phyloP scores from a whole-genome alignment of 2,329 filamentous ascomycete species.

The Apiospora malaysiana region DNA sequence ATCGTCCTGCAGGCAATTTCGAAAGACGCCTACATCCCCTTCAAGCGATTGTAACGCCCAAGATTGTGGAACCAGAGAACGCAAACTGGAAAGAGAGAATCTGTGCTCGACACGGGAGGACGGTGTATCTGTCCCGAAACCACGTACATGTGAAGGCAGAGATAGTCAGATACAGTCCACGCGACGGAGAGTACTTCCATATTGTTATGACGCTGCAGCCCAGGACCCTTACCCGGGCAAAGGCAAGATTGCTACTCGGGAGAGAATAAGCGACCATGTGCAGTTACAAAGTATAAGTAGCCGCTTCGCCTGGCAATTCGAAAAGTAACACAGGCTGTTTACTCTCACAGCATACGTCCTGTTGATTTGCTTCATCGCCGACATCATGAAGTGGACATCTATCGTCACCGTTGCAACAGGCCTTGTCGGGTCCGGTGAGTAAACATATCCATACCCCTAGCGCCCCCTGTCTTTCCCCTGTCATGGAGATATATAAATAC shows the following conservation, averaged over 20 bases:
- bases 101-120: neutral
- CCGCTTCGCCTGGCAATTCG: neutral
- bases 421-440: constrained; percentile 40
- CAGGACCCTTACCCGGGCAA: neutral
- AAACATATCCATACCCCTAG: no score
- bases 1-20: neutral
- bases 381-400: constrained; percentile 41
- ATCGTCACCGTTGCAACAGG: constrained; percentile 33
- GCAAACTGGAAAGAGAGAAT: no score
- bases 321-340: neutral
- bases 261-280: neutral
- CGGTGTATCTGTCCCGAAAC: neutral
- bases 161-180: neutral
- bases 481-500: neutral
- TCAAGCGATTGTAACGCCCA: neutral
- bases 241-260: neutral
- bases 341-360: neutral
- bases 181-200: constrained; percentile 11
- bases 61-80: neutral
- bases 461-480: neutral
- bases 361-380: neutral
- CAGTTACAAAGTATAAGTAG: neutral
- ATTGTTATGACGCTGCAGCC: neutral
- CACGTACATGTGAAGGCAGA: neutral
- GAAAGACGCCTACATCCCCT: neutral